A percentile compares a stretch with the other conserved stretches of the same genome.
Evolutionary conservation across 345 rosid species (phyloP).

Genomic region (Eucalyptus viminalis): DNA sequence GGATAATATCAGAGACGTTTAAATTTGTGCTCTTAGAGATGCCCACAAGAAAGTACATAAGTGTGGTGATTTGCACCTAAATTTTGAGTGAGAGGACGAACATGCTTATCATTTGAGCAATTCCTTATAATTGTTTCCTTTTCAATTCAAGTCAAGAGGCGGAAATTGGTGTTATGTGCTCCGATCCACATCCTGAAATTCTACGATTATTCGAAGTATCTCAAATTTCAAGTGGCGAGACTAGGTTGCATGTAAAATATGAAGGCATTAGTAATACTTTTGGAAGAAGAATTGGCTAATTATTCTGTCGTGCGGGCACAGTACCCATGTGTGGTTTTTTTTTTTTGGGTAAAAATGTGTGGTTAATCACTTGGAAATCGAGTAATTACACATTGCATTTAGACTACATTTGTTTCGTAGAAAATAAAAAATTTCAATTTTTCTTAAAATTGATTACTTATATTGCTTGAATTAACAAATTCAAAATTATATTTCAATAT

Average conservation of each 20-base stretch:
- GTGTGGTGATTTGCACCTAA: neutral
- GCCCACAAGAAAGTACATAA: neutral
- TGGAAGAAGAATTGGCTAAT: neutral
- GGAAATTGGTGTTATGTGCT: neutral
- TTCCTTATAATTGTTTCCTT: neutral
- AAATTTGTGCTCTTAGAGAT: neutral
- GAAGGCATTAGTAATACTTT: neutral
- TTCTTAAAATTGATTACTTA: too few relatives aligned
- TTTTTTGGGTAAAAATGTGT: neutral
- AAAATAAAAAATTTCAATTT: too few relatives aligned
- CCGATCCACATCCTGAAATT: neutral
- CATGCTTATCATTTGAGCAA: neutral
- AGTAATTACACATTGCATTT: neutral
- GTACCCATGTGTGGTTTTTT: neutral
- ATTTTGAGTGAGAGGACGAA: neutral
- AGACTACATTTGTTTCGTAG: accelerated
- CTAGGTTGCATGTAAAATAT: neutral
- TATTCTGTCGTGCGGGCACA: neutral
- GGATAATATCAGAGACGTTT: neutral
- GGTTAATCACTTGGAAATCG: neutral
- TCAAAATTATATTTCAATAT: too few relatives aligned
- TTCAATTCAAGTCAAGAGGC: neutral
- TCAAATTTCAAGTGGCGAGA: neutral
- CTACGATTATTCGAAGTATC: neutral
- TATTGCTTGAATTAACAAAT: too few relatives aligned